phyloP scores from a whole-genome alignment of 345 rosid species.

The Syzygium aromaticum region DNA sequence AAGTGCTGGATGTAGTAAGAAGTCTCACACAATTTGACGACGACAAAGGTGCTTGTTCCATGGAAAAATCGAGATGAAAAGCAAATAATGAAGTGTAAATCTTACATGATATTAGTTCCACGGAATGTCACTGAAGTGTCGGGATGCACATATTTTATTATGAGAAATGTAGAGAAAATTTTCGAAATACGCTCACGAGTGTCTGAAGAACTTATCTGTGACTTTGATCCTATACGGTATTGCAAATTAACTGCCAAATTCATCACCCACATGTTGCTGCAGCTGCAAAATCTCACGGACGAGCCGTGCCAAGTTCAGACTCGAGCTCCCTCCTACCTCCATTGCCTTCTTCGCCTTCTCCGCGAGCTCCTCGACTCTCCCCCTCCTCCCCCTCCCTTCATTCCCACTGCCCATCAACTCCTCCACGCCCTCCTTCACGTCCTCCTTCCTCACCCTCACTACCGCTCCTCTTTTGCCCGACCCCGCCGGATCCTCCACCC shows the following conservation, averaged over 20 bases:
- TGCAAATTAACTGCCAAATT: background rate
- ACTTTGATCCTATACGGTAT: background rate
- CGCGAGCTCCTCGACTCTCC: conserved; percentile 6
- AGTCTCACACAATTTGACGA: background rate
- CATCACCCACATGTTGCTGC: background rate
- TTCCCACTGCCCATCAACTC: conserved; percentile 11
- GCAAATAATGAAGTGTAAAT: background rate
- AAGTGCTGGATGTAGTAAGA: background rate
- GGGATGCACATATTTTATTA: background rate
- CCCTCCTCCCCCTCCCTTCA: conserved; percentile 9
- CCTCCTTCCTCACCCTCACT: conserved; percentile 10
- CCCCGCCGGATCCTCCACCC: conserved; percentile 4
- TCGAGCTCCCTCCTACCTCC: conserved; percentile 19
- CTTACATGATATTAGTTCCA: background rate
- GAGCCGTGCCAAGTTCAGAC: background rate
- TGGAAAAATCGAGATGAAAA: background rate
- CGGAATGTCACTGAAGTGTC: background rate
- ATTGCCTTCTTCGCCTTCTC: conserved; percentile 15
- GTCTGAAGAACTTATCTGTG: background rate
- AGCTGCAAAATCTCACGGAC: conserved; percentile 4
- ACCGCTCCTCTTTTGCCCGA: conserved; percentile 5
- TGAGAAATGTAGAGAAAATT: background rate
- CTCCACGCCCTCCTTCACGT: conserved; percentile 8
- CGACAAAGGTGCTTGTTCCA: background rate
- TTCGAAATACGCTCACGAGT: background rate